These are phyloP conservation scores for Sherardia arvensis DNA, from an alignment of 257 asterid species.

Conservation along the genomic window DNA sequence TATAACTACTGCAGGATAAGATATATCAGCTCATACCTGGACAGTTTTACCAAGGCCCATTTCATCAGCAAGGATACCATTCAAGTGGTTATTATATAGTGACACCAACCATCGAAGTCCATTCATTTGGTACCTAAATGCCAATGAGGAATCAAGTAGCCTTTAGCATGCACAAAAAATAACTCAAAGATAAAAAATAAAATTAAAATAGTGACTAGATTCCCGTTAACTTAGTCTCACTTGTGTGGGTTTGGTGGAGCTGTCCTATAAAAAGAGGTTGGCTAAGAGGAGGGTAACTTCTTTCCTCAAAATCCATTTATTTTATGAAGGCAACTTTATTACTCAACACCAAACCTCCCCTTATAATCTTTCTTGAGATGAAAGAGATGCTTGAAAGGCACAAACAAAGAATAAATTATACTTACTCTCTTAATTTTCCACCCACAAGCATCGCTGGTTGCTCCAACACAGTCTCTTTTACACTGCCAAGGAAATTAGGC, in stretches of 20 bases:
- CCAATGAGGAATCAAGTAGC: conserved; percentile 16
- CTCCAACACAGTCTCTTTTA: conserved; percentile 66
- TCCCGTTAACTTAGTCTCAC: not conserved
- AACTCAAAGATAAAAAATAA: too few relatives aligned
- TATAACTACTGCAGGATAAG: not conserved
- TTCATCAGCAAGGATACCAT: conserved; percentile 98
- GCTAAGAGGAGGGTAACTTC: too few relatives aligned
- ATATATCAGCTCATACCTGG: conserved; percentile 46
- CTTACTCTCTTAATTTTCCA: conserved; percentile 95
- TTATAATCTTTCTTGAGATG: not conserved
- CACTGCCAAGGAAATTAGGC: conserved; percentile 42
- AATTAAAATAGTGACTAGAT: too few relatives aligned
- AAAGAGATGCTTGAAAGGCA: not conserved
- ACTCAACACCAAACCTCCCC: not conserved
- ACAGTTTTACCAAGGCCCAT: conserved; percentile 99
- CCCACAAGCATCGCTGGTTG: conserved; percentile 79
- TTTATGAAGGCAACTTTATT: too few relatives aligned
- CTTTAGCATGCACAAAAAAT: conserved; percentile 14
- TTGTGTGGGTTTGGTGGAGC: too few relatives aligned
- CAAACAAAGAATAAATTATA: conserved; percentile 9
- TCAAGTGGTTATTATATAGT: conserved; percentile 91
- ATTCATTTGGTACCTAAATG: conserved; percentile 92
- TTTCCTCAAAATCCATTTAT: too few relatives aligned
- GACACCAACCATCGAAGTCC: conserved; percentile 98
- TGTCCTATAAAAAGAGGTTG: too few relatives aligned